A percentile compares a stretch with the other conserved stretches of the same genome.
These are phyloP conservation scores for Alternaria consortialis DNA, from an alignment of 2,329 filamentous ascomycete species.

Conservation along the genomic window DNA sequence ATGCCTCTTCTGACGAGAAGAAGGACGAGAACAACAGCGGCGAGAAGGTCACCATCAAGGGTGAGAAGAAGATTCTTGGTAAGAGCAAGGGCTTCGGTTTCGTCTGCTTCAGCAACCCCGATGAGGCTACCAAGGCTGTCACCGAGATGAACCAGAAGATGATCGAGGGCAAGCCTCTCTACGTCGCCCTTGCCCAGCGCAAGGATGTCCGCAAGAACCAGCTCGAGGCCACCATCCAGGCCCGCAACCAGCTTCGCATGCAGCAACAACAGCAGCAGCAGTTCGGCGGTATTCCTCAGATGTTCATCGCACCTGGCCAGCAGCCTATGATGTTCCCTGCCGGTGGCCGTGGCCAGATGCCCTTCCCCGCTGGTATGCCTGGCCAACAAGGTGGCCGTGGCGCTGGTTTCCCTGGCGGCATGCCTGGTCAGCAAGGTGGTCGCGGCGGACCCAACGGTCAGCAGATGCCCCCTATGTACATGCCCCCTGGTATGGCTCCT, in stretches of 20 bases:
- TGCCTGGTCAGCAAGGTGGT: slow-evolving; percentile 84
- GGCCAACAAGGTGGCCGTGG: slow-evolving; percentile 82
- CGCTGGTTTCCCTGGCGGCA: slow-evolving; percentile 82
- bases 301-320: slow-evolving; percentile 90
- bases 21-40: slow-evolving; percentile 65
- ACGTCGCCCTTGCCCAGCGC: slow-evolving; percentile 96
- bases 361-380: slow-evolving; percentile 69
- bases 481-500: slow-evolving; percentile 71
- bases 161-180: slow-evolving; percentile 95
- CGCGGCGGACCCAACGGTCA: slow-evolving; percentile 80
- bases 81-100: slow-evolving; percentile 99
- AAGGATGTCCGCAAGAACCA: slow-evolving; percentile 99
- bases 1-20: slow-evolving; percentile 67
- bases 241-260: slow-evolving; percentile 97
- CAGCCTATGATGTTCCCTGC: slow-evolving; percentile 70
- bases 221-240: slow-evolving; percentile 98
- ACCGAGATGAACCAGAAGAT: slow-evolving; percentile 99
- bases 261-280: slow-evolving; percentile 87
- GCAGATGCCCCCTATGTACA: slow-evolving; percentile 87
- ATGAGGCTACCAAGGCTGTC: slow-evolving; percentile 98
- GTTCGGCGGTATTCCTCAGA: slow-evolving; percentile 66
- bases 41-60: slow-evolving; percentile 63
- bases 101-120: slow-evolving; percentile 99
- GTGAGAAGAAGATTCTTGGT: slow-evolving; percentile 74
- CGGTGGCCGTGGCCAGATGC: slow-evolving; percentile 67